Percentiles rank a stretch among this genome's conserved stretches.
Conservation (phyloP, 768 basidiomycete genomes). For the Rhodotorula diobovata region DNA sequence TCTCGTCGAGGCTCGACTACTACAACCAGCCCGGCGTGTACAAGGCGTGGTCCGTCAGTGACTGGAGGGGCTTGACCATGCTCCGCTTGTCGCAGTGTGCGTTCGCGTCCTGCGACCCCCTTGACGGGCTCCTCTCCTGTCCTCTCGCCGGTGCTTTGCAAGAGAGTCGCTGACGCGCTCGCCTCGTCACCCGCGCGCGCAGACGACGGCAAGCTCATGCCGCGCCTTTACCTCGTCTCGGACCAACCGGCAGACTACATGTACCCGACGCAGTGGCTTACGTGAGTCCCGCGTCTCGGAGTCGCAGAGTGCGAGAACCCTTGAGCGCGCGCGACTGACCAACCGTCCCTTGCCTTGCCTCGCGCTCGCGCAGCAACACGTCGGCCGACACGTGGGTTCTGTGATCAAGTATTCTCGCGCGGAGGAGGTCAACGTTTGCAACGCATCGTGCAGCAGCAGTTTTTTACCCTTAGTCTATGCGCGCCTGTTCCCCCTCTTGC, state of each 20-base stretch:
- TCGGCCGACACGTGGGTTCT: no score
- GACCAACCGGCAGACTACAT: constrained; percentile 24
- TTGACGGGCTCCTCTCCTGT: background rate
- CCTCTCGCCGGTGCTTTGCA: no score
- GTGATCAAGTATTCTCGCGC: no score
- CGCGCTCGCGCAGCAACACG: no score
- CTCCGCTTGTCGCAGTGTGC: constrained; percentile 49
- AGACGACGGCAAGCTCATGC: constrained; percentile 66
- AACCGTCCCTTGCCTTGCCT: no score
- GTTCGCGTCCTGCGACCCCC: background rate
- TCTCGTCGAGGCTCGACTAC: constrained; percentile 73
- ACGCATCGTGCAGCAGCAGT: no score
- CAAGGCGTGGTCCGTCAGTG: constrained; percentile 64
- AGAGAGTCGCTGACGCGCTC: background rate
- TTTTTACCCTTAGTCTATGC: no score
- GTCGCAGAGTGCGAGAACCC: no score
- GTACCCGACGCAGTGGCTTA: constrained; percentile 14
- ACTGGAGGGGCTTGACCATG: constrained; percentile 53
- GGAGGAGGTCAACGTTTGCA: no score
- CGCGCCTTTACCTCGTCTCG: constrained; percentile 59
- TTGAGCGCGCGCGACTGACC: no score
- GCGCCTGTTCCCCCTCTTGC: no score
- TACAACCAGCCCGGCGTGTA: constrained; percentile 72
- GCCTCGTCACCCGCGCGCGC: background rate
- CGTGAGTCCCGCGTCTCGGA: constrained; percentile 1